Evolutionary conservation across 208 protist species (phyloP), one percentile per base, ranked within the genome.

Genomic region (Balamuthia mandrillaris): DNA sequence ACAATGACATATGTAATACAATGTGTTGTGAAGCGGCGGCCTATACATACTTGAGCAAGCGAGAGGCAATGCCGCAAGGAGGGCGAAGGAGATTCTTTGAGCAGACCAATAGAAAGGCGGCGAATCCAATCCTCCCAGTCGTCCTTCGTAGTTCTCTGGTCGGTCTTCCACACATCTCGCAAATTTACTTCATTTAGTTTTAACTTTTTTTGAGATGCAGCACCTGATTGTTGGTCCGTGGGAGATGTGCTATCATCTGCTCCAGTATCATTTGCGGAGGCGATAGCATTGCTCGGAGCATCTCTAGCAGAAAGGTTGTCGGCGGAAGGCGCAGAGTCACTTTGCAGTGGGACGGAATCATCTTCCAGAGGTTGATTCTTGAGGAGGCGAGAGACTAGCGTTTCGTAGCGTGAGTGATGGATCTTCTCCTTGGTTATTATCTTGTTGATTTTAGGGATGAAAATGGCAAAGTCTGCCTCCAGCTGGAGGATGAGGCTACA

Each of bases 121-220:
- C 95, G 81, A 21, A 97, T 89, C 96, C 96, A 97, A 63, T 96
- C 95, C 29, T 81, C 41, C 95, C 95, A 97, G 74, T 97, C 96
- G 12, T 96, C 95, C 56, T 91, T 91, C 0, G 95, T 95, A 6
- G 86, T 87, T 29, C 89, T 63, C 70, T 96, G 88, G 29, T 89
- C 84, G 33, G 91, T 87, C 44, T 96, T 90, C 94, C 95, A 97
- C 10, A 94, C 90, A 77, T 88, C 89, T 74, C 86, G 87, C 6
- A 95, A 70, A 54, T 91, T 92, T 21, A 75, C 54, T 68, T 93
- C 88, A 68, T 96, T 96, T 1, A 89, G 78, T 27, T 68, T 65
- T 4, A 94, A 52, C 56, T 92, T 92, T 39, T 86, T 94, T 9
- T 77, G 35, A 66, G 18, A 56, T 56, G 49, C n/a, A 27, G 18